Evolutionary conservation across 164 flowering plant genomes (phyloP).

Genomic region (Vitis cinerea): DNA sequence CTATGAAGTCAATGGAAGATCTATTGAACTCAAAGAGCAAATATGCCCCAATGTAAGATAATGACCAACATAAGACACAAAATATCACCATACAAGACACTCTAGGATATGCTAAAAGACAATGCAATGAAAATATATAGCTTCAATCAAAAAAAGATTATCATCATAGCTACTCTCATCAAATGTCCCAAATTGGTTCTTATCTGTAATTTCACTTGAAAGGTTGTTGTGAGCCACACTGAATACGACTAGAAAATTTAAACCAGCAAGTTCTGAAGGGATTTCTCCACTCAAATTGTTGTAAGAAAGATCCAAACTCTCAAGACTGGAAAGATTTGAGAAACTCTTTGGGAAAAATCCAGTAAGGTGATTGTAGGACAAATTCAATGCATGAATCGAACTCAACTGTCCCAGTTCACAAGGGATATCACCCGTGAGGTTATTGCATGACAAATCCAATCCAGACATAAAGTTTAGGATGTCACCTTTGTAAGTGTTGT

Average conservation of each 20-base stretch:
- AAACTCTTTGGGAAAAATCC: background rate
- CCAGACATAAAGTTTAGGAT: conserved; percentile 7
- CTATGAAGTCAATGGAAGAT: no score
- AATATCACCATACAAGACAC: no score
- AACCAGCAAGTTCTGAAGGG: background rate
- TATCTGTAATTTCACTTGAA: conserved; percentile 2
- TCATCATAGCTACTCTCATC: background rate
- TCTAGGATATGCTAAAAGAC: no score
- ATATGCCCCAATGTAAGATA: no score
- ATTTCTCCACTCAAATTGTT: conserved; percentile 1
- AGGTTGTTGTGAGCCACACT: conserved; percentile 12
- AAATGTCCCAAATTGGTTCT: background rate
- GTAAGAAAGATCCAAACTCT: conserved; percentile 11
- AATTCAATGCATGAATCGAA: background rate
- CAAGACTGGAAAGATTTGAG: background rate
- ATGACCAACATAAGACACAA: no score
- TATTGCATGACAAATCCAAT: conserved; percentile 10
- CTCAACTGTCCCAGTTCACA: background rate
- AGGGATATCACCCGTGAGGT: conserved; percentile 1
- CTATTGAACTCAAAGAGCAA: no score
- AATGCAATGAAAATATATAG: no score
- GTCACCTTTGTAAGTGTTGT: background rate
- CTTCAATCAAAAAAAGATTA: background rate
- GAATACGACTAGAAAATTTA: background rate
- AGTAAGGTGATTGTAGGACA: conserved; percentile 5